A percentile compares a stretch with the other conserved stretches of the same genome.
These are phyloP conservation scores for Houttuynia cordata DNA, from an alignment of 164 flowering plant genomes.

Conservation along the genomic window DNA sequence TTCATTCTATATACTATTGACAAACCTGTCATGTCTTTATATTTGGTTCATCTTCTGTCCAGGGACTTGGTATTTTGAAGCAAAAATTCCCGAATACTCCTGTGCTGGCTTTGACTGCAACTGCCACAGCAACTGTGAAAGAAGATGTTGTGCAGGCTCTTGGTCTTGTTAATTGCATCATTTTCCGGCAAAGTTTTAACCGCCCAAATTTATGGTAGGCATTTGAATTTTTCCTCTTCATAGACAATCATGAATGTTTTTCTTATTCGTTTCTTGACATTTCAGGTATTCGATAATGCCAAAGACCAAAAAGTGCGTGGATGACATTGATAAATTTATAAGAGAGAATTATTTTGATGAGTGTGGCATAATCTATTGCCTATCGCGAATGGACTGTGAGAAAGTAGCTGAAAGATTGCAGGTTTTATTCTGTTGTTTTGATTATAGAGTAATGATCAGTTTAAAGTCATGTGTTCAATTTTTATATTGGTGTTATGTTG, in stretches of 20 bases:
- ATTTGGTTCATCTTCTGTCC: slow-evolving; percentile 7
- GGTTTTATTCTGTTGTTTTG: slow-evolving; percentile 23
- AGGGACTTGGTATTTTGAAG: slow-evolving; percentile 95
- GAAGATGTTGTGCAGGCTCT: slow-evolving; percentile 99
- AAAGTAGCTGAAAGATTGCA: slow-evolving; percentile 85
- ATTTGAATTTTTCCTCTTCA: neutral
- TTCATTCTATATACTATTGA: neutral
- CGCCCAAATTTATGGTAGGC: slow-evolving; percentile 82
- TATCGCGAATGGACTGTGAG: slow-evolving; percentile 97
- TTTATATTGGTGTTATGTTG: too few species aligned
- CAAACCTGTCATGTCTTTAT: neutral
- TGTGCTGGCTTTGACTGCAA: slow-evolving; percentile 93
- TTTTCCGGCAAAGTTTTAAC: slow-evolving; percentile 93
- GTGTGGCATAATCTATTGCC: slow-evolving; percentile 95
- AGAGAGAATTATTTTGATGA: slow-evolving; percentile 81
- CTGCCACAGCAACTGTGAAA: slow-evolving; percentile 95
- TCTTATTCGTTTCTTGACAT: slow-evolving; percentile 6
- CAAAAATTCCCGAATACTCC: slow-evolving; percentile 81
- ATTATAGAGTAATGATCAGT: too few species aligned
- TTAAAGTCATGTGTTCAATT: too few species aligned
- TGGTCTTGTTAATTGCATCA: slow-evolving; percentile 79
- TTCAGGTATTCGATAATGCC: slow-evolving; percentile 80
- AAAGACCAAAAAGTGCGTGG: slow-evolving; percentile 87
- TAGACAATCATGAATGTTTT: neutral
- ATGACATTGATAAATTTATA: slow-evolving; percentile 85